Base-by-base conservation (phyloP, 345 rosid species). In the Gossypium longicalyx region DNA sequence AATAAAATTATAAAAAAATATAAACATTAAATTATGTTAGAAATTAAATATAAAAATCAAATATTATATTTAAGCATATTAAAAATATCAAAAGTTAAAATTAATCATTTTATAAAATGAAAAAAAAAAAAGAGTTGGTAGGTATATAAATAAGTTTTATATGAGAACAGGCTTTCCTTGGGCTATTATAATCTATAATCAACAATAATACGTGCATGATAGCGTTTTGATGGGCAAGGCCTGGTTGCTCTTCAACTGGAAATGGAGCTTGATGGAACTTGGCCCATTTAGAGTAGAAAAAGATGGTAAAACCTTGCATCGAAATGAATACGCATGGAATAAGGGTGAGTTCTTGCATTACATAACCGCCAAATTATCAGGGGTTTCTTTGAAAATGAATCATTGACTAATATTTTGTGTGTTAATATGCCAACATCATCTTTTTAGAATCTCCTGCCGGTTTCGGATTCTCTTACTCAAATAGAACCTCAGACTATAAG, bases 361-460 rank as follows among this genome's bases (percentile, higher is more conserved):
- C 58, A 53, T 6, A 9, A 12, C 38, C 38, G 6, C 38, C 6
- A 34, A 34, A 34, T 4, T 34, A 34, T 34, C 38, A 4, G 1
- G 38, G 38, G 38, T 34, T 45, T 15, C 47, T 47, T 51, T 51
- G 19, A 51, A 62, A 62, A 34, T 25, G 17, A 12, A 61, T 61
- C 44, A 61, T 61, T 13, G 38, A 13, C 25, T n/a, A 64, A 62
- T 4, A 62, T 17, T 38, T 64, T 44, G 20, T 52, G 48, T 38
- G 68, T 59, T 59, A 53, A 59, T 59, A 80, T 52, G 83, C 83
- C 20, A 83, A 85, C 63, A 69, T 87, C 41, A 75, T 87, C 57
- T 87, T 85, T 74, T 65, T 87, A 73, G 91, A 87, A 58, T 84
- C 89, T 13, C 89, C 91, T 0, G 86, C 85, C 0, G 86, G 85